Evolutionary conservation across 2,329 filamentous ascomycete species (phyloP).

Genomic region (Trichoderma sp.): DNA sequence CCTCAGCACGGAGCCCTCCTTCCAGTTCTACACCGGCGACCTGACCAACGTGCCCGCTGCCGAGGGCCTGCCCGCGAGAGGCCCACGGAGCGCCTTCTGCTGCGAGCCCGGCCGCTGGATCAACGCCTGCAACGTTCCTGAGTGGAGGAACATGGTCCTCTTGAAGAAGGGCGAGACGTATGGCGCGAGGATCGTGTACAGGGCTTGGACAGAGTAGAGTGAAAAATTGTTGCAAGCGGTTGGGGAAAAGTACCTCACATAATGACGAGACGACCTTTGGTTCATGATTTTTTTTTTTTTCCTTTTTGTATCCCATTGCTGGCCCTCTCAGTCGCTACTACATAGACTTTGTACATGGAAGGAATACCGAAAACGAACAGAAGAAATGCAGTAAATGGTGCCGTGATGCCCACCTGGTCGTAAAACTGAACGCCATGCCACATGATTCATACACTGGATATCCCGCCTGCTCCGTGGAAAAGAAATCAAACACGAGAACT

Average conservation of each 20-base stretch:
- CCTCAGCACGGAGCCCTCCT: conserved; percentile 87
- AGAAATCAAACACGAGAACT: background rate
- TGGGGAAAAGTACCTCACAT: background rate
- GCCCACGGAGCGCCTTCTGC: conserved; percentile 76
- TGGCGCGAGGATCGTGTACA: conserved; percentile 80
- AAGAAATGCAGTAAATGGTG: background rate
- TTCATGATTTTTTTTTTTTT: background rate
- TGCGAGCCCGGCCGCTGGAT: conserved; percentile 91
- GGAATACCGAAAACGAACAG: background rate
- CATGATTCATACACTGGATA: background rate
- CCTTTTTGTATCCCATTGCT: background rate
- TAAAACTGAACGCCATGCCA: background rate
- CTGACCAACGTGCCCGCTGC: conserved; percentile 75
- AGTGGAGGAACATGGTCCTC: conserved; percentile 77
- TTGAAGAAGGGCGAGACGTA: conserved; percentile 85
- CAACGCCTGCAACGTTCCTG: conserved; percentile 79
- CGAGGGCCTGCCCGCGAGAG: conserved; percentile 64
- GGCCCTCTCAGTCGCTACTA: background rate
- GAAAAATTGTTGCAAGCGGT: conserved; percentile 46
- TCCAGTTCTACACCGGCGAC: conserved; percentile 95
- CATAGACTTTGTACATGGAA: background rate
- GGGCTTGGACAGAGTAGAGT: conserved; percentile 79
- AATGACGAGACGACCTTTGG: background rate
- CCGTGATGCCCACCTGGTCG: background rate
- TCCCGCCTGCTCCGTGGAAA: background rate